Evolutionary conservation across 176 grass and related monocot species (phyloP).

Genomic region (Ensete glaucum): DNA sequence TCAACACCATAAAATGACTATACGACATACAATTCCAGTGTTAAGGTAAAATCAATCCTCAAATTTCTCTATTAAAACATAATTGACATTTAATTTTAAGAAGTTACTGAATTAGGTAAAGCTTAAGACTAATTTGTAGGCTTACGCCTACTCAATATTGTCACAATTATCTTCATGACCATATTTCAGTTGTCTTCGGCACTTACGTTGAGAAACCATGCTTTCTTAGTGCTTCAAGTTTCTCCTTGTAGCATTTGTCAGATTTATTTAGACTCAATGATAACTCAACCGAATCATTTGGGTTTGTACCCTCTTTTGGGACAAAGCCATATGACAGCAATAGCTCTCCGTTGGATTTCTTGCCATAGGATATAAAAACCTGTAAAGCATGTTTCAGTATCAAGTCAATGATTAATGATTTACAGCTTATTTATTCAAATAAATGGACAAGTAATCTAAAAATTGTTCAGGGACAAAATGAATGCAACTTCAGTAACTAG

Average conservation of each 20-base stretch:
- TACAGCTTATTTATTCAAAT: neutral
- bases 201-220: conserved; percentile 80
- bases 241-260: conserved; percentile 80
- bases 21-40: neutral
- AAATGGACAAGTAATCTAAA: neutral
- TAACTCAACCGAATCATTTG: conserved; percentile 88
- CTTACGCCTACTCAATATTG: neutral
- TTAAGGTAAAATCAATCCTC: too few relatives aligned
- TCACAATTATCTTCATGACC: neutral
- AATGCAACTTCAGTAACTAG: neutral
- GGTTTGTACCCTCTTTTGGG: conserved; percentile 88
- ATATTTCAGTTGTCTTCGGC: neutral
- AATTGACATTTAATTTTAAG: neutral
- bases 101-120: neutral
- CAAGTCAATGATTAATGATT: neutral
- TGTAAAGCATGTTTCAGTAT: conserved; percentile 20
- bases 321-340: conserved; percentile 99
- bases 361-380: conserved; percentile 97
- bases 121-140: neutral
- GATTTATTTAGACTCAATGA: conserved; percentile 65
- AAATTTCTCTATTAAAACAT: neutral
- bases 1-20: neutral
- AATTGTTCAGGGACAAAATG: neutral
- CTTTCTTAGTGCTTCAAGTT: conserved; percentile 59
- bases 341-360: conserved; percentile 91